Conservation (phyloP, 164 flowering plant species). For the Stephania cephalantha region DNA sequence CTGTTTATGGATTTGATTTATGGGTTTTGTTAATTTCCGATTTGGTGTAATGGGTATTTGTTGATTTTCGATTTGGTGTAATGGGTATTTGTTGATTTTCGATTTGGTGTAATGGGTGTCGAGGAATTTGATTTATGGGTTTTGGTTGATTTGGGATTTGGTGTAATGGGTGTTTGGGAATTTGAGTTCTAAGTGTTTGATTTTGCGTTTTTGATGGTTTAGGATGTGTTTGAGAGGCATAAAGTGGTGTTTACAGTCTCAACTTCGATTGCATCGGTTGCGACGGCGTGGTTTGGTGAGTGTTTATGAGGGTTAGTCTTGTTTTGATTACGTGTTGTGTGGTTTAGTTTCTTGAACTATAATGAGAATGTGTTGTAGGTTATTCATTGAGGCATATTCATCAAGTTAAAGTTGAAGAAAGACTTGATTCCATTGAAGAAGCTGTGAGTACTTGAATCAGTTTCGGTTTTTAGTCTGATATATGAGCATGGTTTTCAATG, state of each 20-base stretch:
- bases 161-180: neutral
- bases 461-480: neutral
- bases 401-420: constrained; percentile 59
- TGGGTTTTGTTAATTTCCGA: constrained; percentile 9
- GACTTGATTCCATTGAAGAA: constrained; percentile 78
- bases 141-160: neutral
- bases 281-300: constrained; percentile 60
- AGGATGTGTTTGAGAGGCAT: constrained; percentile 89
- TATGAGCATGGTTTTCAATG: neutral
- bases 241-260: constrained; percentile 76
- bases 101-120: too few species aligned
- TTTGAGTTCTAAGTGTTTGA: constrained; percentile 10
- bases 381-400: constrained; percentile 68
- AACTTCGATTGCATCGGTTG: constrained; percentile 81
- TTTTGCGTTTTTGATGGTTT: constrained; percentile 10
- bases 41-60: neutral
- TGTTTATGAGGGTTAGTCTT: neutral
- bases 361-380: constrained; percentile 42
- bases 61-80: neutral
- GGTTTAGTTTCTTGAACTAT: constrained; percentile 5
- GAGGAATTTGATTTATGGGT: neutral
- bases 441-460: constrained; percentile 50
- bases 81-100: neutral
- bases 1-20: too few species aligned
- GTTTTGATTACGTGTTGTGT: neutral